Evolutionary conservation across 768 basidiomycete genomes (phyloP).

Genomic region (Agrocybe praecox): DNA sequence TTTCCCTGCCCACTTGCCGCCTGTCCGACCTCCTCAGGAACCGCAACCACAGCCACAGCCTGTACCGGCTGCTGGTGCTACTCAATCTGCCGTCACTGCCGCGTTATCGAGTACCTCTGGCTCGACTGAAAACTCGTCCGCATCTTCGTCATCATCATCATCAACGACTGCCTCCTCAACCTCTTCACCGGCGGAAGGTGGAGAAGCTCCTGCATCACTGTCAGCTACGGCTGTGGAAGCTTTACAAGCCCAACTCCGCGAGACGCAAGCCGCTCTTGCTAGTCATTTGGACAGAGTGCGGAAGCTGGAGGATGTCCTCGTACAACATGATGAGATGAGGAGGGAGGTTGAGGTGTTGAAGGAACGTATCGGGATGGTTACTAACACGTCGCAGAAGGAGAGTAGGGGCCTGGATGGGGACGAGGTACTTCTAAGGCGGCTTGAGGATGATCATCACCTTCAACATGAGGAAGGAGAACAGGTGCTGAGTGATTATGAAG

Average conservation of each 20-base stretch:
- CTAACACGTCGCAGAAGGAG: too few species aligned
- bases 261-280: conserved; percentile 80
- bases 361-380: conserved; percentile 49
- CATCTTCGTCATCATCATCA: background rate
- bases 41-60: conserved; percentile 26
- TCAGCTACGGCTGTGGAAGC: conserved; percentile 45
- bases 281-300: conserved; percentile 82
- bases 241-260: conserved; percentile 80
- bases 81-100: background rate
- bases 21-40: conserved; percentile 59
- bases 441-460: background rate
- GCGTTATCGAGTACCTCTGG: background rate
- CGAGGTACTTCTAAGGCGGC: background rate
- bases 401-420: too few species aligned
- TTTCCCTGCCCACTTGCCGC: conserved; percentile 67
- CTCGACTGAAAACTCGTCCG: background rate
- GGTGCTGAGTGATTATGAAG: conserved; percentile 10
- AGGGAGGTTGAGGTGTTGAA: conserved; percentile 74
- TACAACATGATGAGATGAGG: conserved; percentile 85
- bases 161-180: background rate
- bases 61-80: background rate
- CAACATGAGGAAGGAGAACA: conserved; percentile 16
- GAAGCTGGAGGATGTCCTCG: conserved; percentile 77
- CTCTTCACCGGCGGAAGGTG: background rate
- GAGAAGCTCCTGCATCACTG: conserved; percentile 18